Percentiles rank a stretch among this genome's conserved stretches.
Evolutionary conservation across 176 grass and related monocot species (phyloP).

Genomic region (Thalia dealbata): DNA sequence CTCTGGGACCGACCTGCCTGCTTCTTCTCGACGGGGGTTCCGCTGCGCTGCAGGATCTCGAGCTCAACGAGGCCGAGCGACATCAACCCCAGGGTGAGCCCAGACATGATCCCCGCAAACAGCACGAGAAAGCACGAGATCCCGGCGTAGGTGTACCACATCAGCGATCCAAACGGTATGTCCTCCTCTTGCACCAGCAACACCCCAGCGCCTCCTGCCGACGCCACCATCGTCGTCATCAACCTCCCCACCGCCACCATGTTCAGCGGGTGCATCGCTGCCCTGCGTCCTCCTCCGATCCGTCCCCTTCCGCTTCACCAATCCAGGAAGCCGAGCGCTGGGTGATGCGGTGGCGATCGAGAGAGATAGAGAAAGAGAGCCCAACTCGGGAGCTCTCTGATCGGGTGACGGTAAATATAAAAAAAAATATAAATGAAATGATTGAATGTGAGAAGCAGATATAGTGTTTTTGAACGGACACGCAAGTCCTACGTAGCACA

Average conservation of each 20-base stretch:
- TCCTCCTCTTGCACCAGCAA: conserved; percentile 47
- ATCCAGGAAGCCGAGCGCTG: not conserved
- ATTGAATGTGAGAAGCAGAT: too few relatives aligned
- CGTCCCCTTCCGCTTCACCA: not conserved
- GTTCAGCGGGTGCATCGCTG: conserved; percentile 24
- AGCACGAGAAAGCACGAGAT: conserved; percentile 78
- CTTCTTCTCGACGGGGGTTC: conserved; percentile 68
- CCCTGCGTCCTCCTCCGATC: conserved; percentile 14
- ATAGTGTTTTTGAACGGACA: too few relatives aligned
- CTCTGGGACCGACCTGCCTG: conserved; percentile 48
- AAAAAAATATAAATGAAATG: too few relatives aligned
- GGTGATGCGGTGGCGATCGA: not conserved
- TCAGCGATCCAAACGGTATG: conserved; percentile 55
- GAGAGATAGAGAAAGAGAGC: not conserved
- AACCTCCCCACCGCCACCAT: conserved; percentile 41
- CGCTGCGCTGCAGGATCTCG: conserved; percentile 97
- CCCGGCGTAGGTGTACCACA: conserved; percentile 72
- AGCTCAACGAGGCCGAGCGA: conserved; percentile 97
- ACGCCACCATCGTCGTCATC: conserved; percentile 26
- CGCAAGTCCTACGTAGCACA: too few relatives aligned
- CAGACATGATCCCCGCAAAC: conserved; percentile 99
- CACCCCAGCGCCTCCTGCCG: conserved; percentile 15
- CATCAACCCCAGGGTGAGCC: conserved; percentile 95
- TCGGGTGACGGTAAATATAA: not conserved
- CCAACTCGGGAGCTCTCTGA: not conserved